phyloP scores from a whole-genome alignment of 2,329 filamentous ascomycete genomes.

The Chrysoporthe puriensis region DNA sequence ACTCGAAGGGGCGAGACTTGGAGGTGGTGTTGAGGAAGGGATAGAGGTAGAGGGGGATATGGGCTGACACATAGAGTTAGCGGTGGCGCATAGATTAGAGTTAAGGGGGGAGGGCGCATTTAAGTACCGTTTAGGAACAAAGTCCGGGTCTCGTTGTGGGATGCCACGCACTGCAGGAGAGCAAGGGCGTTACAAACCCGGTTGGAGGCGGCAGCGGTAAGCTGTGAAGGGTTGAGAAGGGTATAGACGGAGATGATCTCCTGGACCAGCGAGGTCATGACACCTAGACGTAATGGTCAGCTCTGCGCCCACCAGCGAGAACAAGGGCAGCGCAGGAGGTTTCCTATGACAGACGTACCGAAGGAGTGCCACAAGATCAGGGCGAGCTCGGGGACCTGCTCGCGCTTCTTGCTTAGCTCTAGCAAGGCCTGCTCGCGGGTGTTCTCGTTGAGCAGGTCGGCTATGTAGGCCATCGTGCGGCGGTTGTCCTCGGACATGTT shows the following conservation, averaged over 20 bases:
- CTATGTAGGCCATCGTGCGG: conserved; percentile 89
- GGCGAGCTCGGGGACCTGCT: conserved; percentile 95
- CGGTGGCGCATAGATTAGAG: not conserved
- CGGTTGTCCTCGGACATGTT: conserved; percentile 84
- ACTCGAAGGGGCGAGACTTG: conserved; percentile 96
- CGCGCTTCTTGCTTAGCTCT: conserved; percentile 97
- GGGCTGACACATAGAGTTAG: conserved; percentile 60
- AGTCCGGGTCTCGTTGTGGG: conserved; percentile 92
- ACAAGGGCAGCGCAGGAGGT: not conserved
- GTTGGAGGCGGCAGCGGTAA: conserved; percentile 97
- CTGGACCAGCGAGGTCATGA: conserved; percentile 96
- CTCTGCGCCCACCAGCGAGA: not conserved
- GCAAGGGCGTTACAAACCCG: conserved; percentile 96
- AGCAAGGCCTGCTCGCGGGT: conserved; percentile 89
- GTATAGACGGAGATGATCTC: conserved; percentile 99
- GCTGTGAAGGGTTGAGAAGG: conserved; percentile 91
- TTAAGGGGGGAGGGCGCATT: not conserved
- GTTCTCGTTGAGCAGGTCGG: conserved; percentile 84
- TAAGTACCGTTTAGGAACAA: conserved; percentile 86
- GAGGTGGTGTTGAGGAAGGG: conserved; percentile 98
- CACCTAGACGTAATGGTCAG: conserved; percentile 58
- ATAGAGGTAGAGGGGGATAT: conserved; percentile 96
- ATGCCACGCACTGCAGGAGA: conserved; percentile 93
- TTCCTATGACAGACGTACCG: conserved; percentile 61
- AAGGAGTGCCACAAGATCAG: conserved; percentile 98